Evolutionary conservation across 2,329 filamentous ascomycete species (phyloP).

Genomic region (Chaetothyriales sp.): DNA sequence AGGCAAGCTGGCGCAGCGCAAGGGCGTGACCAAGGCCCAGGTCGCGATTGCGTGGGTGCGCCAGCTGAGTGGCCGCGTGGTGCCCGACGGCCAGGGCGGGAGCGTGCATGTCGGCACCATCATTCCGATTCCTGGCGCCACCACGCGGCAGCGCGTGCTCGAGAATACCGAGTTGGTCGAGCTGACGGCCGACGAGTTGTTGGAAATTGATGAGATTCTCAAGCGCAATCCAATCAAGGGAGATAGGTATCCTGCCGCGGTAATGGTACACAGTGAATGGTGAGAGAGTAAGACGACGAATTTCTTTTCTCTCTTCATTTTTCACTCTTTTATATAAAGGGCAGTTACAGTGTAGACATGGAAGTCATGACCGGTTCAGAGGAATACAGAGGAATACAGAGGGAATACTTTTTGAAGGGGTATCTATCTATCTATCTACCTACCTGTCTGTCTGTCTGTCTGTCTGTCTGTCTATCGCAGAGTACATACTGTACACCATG

Average conservation of each 20-base stretch:
- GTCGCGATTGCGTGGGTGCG: slow-evolving; percentile 38
- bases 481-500: too few relatives aligned
- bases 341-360: too few relatives aligned
- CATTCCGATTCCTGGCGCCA: slow-evolving; percentile 33
- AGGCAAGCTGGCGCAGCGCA: slow-evolving; percentile 31
- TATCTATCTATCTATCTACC: too few relatives aligned
- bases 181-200: slow-evolving; percentile 36
- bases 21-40: slow-evolving; percentile 33
- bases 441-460: too few relatives aligned
- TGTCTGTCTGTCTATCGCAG: too few relatives aligned
- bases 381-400: too few relatives aligned
- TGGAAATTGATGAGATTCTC: slow-evolving; percentile 36
- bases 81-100: slow-evolving; percentile 10
- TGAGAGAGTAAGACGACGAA: background rate
- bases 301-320: too few relatives aligned
- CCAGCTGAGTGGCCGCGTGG: slow-evolving; percentile 24
- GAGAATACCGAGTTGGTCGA: slow-evolving; percentile 30
- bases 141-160: slow-evolving; percentile 24
- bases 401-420: too few relatives aligned
- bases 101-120: slow-evolving; percentile 17
- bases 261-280: background rate
- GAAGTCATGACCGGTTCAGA: too few relatives aligned
- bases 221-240: slow-evolving; percentile 20
- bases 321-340: too few relatives aligned
- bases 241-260: background rate